These are phyloP conservation scores for Ilex paraguariensis DNA, from an alignment of 305 asterid genomes.

Conservation along the genomic window DNA sequence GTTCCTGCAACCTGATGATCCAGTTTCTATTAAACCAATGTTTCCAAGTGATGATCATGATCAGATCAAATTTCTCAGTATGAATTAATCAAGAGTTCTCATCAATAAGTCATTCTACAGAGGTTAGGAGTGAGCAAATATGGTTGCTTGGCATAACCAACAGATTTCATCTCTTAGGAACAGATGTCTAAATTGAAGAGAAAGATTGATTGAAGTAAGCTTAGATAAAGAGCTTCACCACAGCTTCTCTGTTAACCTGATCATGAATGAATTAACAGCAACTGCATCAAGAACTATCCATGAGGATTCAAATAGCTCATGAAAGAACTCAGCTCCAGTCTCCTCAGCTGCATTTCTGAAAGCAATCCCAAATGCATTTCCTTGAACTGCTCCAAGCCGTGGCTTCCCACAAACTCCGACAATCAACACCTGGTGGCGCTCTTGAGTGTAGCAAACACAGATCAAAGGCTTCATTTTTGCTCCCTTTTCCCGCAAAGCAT, in stretches of 20 bases:
- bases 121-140: too few relatives aligned
- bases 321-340: constrained; percentile 89
- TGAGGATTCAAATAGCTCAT: constrained; percentile 92
- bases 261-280: constrained; percentile 89
- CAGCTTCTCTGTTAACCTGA: constrained; percentile 85
- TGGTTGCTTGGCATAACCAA: too few relatives aligned
- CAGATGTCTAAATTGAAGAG: too few relatives aligned
- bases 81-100: too few relatives aligned
- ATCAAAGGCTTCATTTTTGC: constrained; percentile 95
- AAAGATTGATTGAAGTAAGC: too few relatives aligned
- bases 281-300: constrained; percentile 89
- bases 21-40: too few relatives aligned
- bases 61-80: too few relatives aligned
- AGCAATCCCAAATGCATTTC: constrained; percentile 91
- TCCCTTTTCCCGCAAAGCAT: constrained; percentile 94
- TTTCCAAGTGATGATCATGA: too few relatives aligned
- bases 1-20: too few relatives aligned
- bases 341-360: constrained; percentile 90
- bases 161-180: too few relatives aligned
- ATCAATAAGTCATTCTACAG: too few relatives aligned
- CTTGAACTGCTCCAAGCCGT: constrained; percentile 86
- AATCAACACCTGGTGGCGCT: constrained; percentile 56
- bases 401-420: constrained; percentile 96
- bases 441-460: constrained; percentile 80
- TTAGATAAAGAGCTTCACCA: constrained; percentile 21